Conservation (phyloP, 768 basidiomycete species). For the Amanita muscaria region DNA sequence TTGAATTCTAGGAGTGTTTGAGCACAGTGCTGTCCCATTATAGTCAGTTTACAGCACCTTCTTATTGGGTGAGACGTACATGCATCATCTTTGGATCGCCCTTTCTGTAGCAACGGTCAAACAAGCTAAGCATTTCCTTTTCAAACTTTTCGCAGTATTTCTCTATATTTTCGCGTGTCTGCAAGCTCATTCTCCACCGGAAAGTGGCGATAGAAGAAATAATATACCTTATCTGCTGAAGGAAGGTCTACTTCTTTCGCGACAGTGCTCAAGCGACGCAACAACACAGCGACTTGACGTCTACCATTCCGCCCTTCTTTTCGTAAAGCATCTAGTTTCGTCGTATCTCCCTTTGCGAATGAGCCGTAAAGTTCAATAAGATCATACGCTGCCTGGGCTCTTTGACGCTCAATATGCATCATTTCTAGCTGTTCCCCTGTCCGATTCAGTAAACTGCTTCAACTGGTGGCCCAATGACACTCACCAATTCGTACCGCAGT, state of each 20-base stretch:
- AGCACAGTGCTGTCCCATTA: conserved; percentile 77
- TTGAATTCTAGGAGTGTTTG: conserved; percentile 97
- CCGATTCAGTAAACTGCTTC: conserved; percentile 4
- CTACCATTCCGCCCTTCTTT: conserved; percentile 89
- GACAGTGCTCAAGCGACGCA: conserved; percentile 77
- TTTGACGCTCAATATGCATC: conserved; percentile 82
- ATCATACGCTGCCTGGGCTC: conserved; percentile 91
- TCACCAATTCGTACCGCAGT: conserved; percentile 90
- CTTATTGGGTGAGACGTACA: conserved; percentile 34
- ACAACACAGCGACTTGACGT: conserved; percentile 77
- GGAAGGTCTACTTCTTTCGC: conserved; percentile 91
- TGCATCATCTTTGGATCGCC: conserved; percentile 99
- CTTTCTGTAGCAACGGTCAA: conserved; percentile 92
- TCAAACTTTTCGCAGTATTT: conserved; percentile 98
- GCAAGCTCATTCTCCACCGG: conserved; percentile 1
- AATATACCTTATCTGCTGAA: conserved; percentile 64
- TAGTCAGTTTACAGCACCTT: conserved; percentile 1
- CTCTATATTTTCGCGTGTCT: conserved; percentile 90
- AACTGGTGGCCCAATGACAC: conserved; percentile 13
- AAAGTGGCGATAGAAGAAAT: background rate
- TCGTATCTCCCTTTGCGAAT: conserved; percentile 75
- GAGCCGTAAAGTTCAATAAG: conserved; percentile 92
- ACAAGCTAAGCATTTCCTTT: conserved; percentile 94
- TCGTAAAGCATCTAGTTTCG: conserved; percentile 62
- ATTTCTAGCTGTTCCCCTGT: conserved; percentile 93